These are phyloP conservation scores for Alopecurus myosuroides DNA, from an alignment of 176 grass and related monocot genomes.

Conservation along the genomic window DNA sequence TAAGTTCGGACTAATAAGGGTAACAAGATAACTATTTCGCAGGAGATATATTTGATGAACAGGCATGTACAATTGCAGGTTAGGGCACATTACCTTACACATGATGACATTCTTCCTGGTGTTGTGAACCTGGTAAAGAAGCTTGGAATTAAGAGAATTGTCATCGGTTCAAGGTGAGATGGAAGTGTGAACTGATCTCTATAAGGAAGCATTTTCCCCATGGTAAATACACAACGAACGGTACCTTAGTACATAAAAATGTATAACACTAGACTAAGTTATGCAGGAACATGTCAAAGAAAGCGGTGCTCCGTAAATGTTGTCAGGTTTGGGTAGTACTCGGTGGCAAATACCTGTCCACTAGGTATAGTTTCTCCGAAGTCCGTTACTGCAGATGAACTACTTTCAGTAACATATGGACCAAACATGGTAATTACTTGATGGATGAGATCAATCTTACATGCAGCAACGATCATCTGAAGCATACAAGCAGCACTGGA, in stretches of 20 bases:
- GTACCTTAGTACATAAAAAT: neutral
- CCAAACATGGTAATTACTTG: conserved; percentile 11
- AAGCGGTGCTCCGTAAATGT: conserved; percentile 6
- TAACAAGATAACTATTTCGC: neutral
- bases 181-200: neutral
- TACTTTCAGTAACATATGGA: neutral
- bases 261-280: conserved; percentile 4
- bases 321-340: conserved; percentile 48
- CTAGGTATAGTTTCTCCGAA: conserved; percentile 29
- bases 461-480: conserved; percentile 31
- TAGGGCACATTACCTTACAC: conserved; percentile 32
- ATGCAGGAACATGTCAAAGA: conserved; percentile 38
- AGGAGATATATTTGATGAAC: neutral
- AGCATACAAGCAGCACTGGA: conserved; percentile 18
- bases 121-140: conserved; percentile 44
- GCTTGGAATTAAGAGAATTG: conserved; percentile 37
- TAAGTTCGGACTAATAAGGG: neutral
- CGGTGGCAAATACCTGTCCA: conserved; percentile 41
- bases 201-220: neutral
- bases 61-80: conserved; percentile 26
- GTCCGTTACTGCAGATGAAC: neutral
- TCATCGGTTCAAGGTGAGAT: conserved; percentile 52
- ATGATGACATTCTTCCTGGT: conserved; percentile 38
- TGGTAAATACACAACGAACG: neutral
- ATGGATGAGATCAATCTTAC: conserved; percentile 4